Evolutionary conservation across 73 alveolate species (phyloP), one percentile per base, ranked within the genome.

Genomic region (Paramecium pentaurelia): DNA sequence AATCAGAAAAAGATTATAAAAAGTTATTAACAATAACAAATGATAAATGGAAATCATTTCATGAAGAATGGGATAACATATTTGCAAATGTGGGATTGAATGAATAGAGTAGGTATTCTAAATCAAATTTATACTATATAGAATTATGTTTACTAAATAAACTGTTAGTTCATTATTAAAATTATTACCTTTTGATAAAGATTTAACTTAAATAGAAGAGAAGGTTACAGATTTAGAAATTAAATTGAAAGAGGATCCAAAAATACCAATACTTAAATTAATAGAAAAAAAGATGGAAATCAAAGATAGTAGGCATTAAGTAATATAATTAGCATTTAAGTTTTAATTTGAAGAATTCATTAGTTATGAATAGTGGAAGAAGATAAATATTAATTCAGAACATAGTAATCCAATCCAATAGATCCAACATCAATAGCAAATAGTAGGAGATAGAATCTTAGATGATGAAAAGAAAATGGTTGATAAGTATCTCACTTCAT

Each of bases 1-100:
- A 80, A 28, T 27, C 91, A 32, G 91, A 80, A 49, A 80, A 47
- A 45, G 91, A 80, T 28, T 80, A 80, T 47, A 80, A 45, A 49
- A 80, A 49, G 34, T 80, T 80, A 16, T 10, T 80, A 27, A 4
- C 42, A 40, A 45, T 80, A n/a, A 80, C 91, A 18, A 80, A 80
- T 45, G 71, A 80, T 1, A 80, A 80, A 45, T 80, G 91, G 91
- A 49, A 20, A 27, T 10, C 16, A 27, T 80, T 80, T 47, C 73
- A 44, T 47, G 42, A 40, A 25, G 44, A 34, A 25, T 42, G 71
- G 71, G 91, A 80, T 25, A 27, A 45, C 8, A 80, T 80, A 1
- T 80, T 80, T 80, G 9, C 44, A 27, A 80, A 47, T 80, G 91
- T 80, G 8, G 91, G 91, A 4, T 80, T 80, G 58, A 80, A 80